Evolutionary conservation across 2,329 filamentous ascomycete genomes (phyloP).

Genomic region (Chrysosporium queenslandicum): DNA sequence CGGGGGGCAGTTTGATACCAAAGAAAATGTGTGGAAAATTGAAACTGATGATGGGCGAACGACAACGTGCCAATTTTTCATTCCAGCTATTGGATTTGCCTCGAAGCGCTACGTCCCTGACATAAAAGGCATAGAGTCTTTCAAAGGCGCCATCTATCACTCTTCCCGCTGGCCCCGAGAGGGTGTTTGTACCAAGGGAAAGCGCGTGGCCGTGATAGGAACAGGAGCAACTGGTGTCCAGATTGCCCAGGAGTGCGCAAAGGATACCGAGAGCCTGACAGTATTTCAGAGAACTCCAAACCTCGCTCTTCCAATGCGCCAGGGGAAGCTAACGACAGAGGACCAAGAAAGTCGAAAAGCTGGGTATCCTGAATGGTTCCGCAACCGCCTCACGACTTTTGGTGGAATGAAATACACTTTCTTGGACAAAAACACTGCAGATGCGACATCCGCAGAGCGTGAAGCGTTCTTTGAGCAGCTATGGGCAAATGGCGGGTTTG

Average conservation of each 20-base stretch:
- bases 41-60: slow-evolving; percentile 34
- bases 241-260: slow-evolving; percentile 51
- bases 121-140: slow-evolving; percentile 34
- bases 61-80: slow-evolving; percentile 37
- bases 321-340: slow-evolving; percentile 38
- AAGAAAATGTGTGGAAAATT: slow-evolving; percentile 36
- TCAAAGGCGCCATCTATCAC: slow-evolving; percentile 51
- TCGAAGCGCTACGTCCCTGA: slow-evolving; percentile 37
- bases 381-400: slow-evolving; percentile 42
- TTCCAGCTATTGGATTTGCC: slow-evolving; percentile 41
- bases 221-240: slow-evolving; percentile 57
- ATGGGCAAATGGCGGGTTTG: slow-evolving; percentile 47
- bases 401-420: slow-evolving; percentile 50
- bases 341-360: slow-evolving; percentile 41
- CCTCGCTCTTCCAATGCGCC: slow-evolving; percentile 52
- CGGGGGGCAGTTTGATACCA: slow-evolving; percentile 34
- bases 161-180: slow-evolving; percentile 52
- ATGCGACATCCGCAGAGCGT: slow-evolving; percentile 42
- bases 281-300: slow-evolving; percentile 57
- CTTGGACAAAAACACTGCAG: slow-evolving; percentile 44
- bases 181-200: slow-evolving; percentile 47
- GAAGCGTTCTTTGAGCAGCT: slow-evolving; percentile 41
- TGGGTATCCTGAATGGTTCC: slow-evolving; percentile 43
- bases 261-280: slow-evolving; percentile 42
- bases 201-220: slow-evolving; percentile 53